These are phyloP conservation scores for Penicillium samsonianum DNA, from an alignment of 495 filamentous ascomycete genomes.

Conservation along the genomic window DNA sequence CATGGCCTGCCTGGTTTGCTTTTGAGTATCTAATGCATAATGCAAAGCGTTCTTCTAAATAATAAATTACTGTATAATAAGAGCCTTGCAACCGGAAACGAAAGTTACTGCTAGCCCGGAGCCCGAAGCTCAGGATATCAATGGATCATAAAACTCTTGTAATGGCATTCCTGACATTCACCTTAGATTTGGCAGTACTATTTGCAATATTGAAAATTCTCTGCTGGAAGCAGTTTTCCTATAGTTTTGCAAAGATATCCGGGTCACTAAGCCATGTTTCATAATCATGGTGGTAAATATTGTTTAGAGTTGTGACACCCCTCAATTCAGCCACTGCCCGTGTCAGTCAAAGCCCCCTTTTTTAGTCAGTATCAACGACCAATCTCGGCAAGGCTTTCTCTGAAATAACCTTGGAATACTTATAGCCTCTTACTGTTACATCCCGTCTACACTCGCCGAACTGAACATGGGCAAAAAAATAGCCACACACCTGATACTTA, in stretches of 20 bases:
- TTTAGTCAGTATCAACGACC: conserved; percentile 3
- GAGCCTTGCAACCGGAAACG: not conserved
- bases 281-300: not conserved
- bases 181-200: not conserved
- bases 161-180: not conserved
- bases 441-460: conserved; percentile 3
- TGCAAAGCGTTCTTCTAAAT: not conserved
- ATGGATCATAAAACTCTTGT: conserved; percentile 1
- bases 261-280: conserved; percentile 1
- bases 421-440: conserved; percentile 5
- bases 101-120: not conserved
- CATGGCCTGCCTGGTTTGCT: conserved; percentile 1
- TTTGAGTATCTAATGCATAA: conserved; percentile 1
- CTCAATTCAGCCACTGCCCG: not conserved
- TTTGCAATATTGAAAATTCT: conserved; percentile 6
- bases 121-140: conserved; percentile 1
- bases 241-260: not conserved
- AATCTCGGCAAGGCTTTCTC: conserved; percentile 4
- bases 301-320: not conserved
- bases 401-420: not conserved
- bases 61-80: conserved; percentile 1
- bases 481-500: conserved; percentile 7
- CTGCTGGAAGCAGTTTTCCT: not conserved
- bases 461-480: conserved; percentile 10
- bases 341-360: conserved; percentile 1